Conservation (phyloP, 257 asterid species). For the Solanum okadae region DNA sequence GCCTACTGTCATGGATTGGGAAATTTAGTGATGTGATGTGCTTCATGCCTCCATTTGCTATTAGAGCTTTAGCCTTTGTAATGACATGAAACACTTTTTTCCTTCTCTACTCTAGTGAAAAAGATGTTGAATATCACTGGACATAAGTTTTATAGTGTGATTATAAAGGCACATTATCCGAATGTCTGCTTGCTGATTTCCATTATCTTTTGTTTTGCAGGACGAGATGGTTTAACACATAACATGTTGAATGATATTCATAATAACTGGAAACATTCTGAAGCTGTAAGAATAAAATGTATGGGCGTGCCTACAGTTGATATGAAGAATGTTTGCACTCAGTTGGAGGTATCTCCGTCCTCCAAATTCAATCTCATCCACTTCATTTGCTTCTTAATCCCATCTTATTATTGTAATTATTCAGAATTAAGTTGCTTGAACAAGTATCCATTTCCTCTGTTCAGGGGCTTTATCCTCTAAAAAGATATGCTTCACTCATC, state of each 20-base stretch:
- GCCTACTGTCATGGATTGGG: neutral
- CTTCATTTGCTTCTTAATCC: neutral
- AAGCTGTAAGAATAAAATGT: slow-evolving; percentile 89
- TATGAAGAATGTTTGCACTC: slow-evolving; percentile 77
- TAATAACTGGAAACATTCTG: slow-evolving; percentile 77
- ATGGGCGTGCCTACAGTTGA: slow-evolving; percentile 95
- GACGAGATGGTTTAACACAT: slow-evolving; percentile 95
- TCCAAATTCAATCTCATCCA: neutral
- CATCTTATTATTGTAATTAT: neutral
- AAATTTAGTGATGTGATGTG: neutral
- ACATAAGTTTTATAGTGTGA: neutral
- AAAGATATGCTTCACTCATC: neutral
- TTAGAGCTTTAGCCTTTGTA: neutral
- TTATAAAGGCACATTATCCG: neutral
- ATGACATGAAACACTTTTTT: neutral
- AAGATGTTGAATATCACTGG: neutral
- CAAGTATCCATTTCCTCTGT: neutral
- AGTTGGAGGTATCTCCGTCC: slow-evolving; percentile 62
- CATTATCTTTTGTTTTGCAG: slow-evolving; percentile 17
- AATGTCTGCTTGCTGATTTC: neutral
- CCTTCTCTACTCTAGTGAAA: neutral
- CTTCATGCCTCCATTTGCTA: neutral
- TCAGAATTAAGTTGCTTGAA: neutral
- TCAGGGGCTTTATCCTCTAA: neutral
- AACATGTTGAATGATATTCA: slow-evolving; percentile 90